phyloP scores from a whole-genome alignment of 352 stramenopile species.

The Phytophthora melonis region DNA sequence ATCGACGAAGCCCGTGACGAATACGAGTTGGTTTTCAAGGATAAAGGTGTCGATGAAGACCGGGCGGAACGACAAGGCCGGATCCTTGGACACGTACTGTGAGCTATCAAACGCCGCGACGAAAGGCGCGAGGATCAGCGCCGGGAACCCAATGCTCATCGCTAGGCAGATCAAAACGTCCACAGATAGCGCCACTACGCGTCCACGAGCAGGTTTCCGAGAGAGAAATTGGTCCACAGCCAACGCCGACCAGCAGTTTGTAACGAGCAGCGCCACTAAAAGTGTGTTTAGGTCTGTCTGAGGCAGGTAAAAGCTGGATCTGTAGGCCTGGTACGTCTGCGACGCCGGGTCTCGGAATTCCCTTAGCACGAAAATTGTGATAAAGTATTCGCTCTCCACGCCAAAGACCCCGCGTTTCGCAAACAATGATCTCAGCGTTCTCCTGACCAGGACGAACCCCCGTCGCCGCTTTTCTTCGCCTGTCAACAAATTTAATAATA shows the following conservation, averaged over 20 bases:
- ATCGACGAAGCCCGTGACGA: slow-evolving; percentile 1
- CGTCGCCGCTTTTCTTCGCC: background rate
- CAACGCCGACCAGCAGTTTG: slow-evolving; percentile 64
- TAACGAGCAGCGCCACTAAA: slow-evolving; percentile 29
- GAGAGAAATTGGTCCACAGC: slow-evolving; percentile 50
- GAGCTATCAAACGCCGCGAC: background rate
- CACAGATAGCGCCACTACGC: background rate
- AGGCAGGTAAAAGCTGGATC: slow-evolving; percentile 24
- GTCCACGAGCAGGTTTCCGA: slow-evolving; percentile 1
- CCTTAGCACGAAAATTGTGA: slow-evolving; percentile 20
- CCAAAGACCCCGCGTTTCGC: slow-evolving; percentile 10
- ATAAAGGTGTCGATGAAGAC: slow-evolving; percentile 5
- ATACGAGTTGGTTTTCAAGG: slow-evolving; percentile 3
- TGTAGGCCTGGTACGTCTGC: slow-evolving; percentile 30
- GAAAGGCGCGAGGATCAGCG: background rate
- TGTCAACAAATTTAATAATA: background rate
- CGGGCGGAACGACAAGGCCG: slow-evolving; percentile 1
- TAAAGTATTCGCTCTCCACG: slow-evolving; percentile 25
- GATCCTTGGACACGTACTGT: background rate
- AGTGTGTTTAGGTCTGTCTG: slow-evolving; percentile 35
- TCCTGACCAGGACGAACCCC: background rate
- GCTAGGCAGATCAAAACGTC: slow-evolving; percentile 6
- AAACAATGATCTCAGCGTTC: background rate
- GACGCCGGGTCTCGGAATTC: slow-evolving; percentile 22
- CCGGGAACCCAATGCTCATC: background rate